These are phyloP conservation scores for Mycena amicta DNA, from an alignment of 768 basidiomycete genomes.

Conservation along the genomic window DNA sequence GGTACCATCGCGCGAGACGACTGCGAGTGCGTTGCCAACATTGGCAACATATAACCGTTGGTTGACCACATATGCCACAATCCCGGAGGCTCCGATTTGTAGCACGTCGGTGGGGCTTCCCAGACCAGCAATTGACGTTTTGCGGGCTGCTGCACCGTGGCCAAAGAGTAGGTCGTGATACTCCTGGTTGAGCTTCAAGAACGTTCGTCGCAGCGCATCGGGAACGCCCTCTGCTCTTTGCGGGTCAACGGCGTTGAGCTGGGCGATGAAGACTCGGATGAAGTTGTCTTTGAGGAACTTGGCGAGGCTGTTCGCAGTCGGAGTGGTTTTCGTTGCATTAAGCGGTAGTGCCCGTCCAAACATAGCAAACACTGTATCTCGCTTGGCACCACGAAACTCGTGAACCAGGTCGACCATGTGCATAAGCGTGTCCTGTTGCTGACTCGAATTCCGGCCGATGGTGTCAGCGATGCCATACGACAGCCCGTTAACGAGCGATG, in stretches of 20 bases:
- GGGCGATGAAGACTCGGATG: slow-evolving; percentile 56
- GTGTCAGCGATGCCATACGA: slow-evolving; percentile 96
- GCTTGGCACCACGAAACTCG: slow-evolving; percentile 73
- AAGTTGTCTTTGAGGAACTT: slow-evolving; percentile 88
- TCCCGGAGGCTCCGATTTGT: slow-evolving; percentile 77
- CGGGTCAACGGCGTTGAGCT: slow-evolving; percentile 53
- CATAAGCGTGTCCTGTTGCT: slow-evolving; percentile 77
- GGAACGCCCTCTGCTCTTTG: slow-evolving; percentile 56
- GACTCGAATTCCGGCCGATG: slow-evolving; percentile 55
- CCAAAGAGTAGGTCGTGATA: slow-evolving; percentile 69
- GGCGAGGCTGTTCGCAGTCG: slow-evolving; percentile 67
- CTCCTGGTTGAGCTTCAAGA: slow-evolving; percentile 82
- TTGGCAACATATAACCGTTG: slow-evolving; percentile 89
- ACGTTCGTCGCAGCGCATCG: slow-evolving; percentile 85
- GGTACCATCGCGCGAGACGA: slow-evolving; percentile 76
- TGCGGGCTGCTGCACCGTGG: slow-evolving; percentile 46
- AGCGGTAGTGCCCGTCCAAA: slow-evolving; percentile 75
- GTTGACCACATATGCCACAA: slow-evolving; percentile 82
- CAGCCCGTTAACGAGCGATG: slow-evolving; percentile 87
- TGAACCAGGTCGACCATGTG: slow-evolving; percentile 93
- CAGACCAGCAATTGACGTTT: slow-evolving; percentile 63
- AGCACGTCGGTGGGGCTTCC: slow-evolving; percentile 47
- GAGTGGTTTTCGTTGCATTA: neutral
- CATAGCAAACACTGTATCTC: slow-evolving; percentile 94
- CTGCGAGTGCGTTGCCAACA: slow-evolving; percentile 84